phyloP scores from a whole-genome alignment of 768 basidiomycete species.

The Pholiota conissans region DNA sequence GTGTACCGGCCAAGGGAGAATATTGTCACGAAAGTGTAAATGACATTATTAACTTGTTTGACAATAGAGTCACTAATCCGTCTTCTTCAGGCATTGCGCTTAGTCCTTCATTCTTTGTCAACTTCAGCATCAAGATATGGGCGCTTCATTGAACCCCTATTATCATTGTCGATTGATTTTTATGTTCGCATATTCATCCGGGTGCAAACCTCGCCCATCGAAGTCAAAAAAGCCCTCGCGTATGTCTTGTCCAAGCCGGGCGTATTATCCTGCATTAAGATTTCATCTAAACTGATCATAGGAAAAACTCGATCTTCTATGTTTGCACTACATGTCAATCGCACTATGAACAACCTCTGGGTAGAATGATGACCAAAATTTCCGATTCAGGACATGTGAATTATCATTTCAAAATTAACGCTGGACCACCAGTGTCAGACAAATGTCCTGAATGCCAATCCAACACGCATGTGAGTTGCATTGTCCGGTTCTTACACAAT shows the following conservation, averaged over 20 bases:
- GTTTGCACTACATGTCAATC: slow-evolving; percentile 84
- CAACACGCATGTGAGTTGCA: slow-evolving; percentile 70
- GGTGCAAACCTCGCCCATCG: slow-evolving; percentile 66
- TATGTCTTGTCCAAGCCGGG: slow-evolving; percentile 35
- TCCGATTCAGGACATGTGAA: slow-evolving; percentile 59
- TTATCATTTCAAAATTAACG: slow-evolving; percentile 66
- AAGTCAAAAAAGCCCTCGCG: slow-evolving; percentile 85
- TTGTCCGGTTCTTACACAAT: not conserved
- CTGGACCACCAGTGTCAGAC: slow-evolving; percentile 64
- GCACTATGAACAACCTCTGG: slow-evolving; percentile 84
- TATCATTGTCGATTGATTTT: slow-evolving; percentile 95
- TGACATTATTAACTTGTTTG: slow-evolving; percentile 1
- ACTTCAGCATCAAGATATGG: slow-evolving; percentile 92
- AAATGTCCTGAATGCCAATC: slow-evolving; percentile 84
- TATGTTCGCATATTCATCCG: slow-evolving; percentile 92
- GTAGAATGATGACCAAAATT: slow-evolving; percentile 63
- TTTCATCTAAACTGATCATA: too few relatives aligned
- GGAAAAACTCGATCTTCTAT: slow-evolving; percentile 85
- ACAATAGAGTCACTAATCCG: not conserved
- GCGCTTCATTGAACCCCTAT: slow-evolving; percentile 83
- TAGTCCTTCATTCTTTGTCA: slow-evolving; percentile 85
- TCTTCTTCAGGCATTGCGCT: slow-evolving; percentile 77
- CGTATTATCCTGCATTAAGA: too few relatives aligned
- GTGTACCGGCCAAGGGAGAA: slow-evolving; percentile 86
- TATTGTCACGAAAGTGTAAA: slow-evolving; percentile 92